Evolutionary conservation across 768 basidiomycete genomes (phyloP), one percentile per base, ranked within the genome.

Genomic region (Tulasnella sp.): DNA sequence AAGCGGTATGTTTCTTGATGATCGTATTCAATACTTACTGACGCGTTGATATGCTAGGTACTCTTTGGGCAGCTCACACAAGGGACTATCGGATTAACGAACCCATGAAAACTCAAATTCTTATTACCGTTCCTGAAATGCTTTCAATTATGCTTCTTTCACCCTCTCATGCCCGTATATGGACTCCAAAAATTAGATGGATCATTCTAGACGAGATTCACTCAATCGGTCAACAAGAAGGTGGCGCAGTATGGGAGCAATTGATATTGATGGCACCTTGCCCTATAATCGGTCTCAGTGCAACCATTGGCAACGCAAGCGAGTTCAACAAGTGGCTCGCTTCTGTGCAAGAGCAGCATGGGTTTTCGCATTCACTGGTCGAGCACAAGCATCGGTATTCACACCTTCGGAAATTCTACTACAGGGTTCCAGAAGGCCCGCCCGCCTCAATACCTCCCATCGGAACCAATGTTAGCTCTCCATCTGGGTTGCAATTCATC

Each of bases 61-160:
- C 72, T 49, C 72, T 73, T 57, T 78, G 79, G 78, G 73, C 78
- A 0, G 70, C 79, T 32, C 78, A 80, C 51, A 80, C 80, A 0
- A 69, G 80, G 1, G 81, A 83, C 54, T 74, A 72, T 58, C 72
- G 75, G 0, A 66, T 79, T 19, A 69, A 82, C 50, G 72, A 83
- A 49, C 71, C 79, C 2, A 72, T 74, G 46, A 76, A 74, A 45
- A 81, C 78, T 56, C 82, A 84, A 60, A 83, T 84, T 34, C 66
- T 84, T 15, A 73, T 84, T 5, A 84, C 82, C 0, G 81, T 83
- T 2, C 83, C 82, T 0, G 80, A 84, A 53, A 72, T 83, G 58
- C 63, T 84, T 16, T 72, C 73, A 0, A 81, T 75, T 37, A 74
- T 84, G 76, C 67, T 84, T 28, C 68, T 84, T 22, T 81, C 80